Evolutionary conservation across 495 filamentous ascomycete species (phyloP).

Genomic region (Lindgomyces ingoldianus): DNA sequence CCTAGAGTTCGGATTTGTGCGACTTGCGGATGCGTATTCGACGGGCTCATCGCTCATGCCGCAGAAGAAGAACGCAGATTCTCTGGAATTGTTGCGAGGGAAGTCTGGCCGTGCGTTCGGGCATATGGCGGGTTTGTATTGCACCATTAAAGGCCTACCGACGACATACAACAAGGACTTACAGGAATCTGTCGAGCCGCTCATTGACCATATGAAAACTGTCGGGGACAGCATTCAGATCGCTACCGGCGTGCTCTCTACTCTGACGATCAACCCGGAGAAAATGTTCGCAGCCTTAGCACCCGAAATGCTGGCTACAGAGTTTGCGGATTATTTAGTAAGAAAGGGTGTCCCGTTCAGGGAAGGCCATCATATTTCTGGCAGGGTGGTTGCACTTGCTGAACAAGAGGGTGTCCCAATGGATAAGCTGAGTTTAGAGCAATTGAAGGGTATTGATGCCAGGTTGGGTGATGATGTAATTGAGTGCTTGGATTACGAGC

Average conservation of each 20-base stretch:
- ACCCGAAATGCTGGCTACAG: conserved; percentile 60
- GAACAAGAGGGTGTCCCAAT: conserved; percentile 72
- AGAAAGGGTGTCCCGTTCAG: conserved; percentile 80
- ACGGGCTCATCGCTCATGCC: conserved; percentile 89
- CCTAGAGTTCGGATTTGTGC: conserved; percentile 79
- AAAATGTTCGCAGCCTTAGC: conserved; percentile 78
- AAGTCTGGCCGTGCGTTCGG: conserved; percentile 85
- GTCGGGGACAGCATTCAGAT: conserved; percentile 84
- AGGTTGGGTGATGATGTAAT: conserved; percentile 77
- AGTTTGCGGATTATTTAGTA: conserved; percentile 89
- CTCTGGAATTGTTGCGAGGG: conserved; percentile 82
- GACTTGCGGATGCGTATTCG: conserved; percentile 80
- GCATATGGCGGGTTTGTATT: conserved; percentile 85
- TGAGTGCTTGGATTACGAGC: conserved; percentile 79
- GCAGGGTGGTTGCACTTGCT: conserved; percentile 72
- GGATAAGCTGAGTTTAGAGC: conserved; percentile 70
- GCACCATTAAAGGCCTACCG: conserved; percentile 83
- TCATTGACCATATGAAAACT: conserved; percentile 87
- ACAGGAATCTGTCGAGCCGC: conserved; percentile 84
- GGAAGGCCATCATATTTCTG: conserved; percentile 89
- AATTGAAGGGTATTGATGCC: conserved; percentile 70
- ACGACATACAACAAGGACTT: conserved; percentile 95
- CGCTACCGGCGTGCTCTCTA: conserved; percentile 72
- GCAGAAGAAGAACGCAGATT: conserved; percentile 85
- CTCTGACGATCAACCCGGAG: conserved; percentile 64